phyloP scores from a whole-genome alignment of 2,329 filamentous ascomycete genomes.

The Magnaporthiopsis incrustans region DNA sequence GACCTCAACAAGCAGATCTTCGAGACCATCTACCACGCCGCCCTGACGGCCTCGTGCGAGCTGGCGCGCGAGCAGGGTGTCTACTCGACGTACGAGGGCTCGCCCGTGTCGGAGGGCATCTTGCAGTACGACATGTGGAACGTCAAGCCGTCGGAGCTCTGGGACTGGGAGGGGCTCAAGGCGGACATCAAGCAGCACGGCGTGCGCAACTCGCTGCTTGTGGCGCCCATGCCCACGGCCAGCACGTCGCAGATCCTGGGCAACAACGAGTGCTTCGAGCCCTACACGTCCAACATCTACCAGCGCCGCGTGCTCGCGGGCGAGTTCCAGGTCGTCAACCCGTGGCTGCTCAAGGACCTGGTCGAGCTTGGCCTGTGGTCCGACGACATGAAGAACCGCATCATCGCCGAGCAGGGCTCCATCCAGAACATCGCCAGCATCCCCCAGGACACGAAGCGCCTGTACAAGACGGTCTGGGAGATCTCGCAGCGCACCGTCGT shows the following conservation, averaged over 20 bases:
- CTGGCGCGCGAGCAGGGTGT: conserved; percentile 75
- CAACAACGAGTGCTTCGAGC: conserved; percentile 99
- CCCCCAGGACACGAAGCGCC: conserved; percentile 84
- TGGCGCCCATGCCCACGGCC: conserved; percentile 97
- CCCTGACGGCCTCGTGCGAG: conserved; percentile 80
- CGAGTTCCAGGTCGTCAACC: conserved; percentile 99
- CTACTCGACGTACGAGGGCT: conserved; percentile 88
- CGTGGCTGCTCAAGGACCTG: conserved; percentile 95
- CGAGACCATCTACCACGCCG: conserved; percentile 97
- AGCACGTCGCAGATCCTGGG: conserved; percentile 96
- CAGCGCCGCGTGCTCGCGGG: conserved; percentile 94
- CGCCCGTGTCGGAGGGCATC: conserved; percentile 87
- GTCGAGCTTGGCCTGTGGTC: conserved; percentile 98
- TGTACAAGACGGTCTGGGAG: conserved; percentile 99
- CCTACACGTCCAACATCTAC: conserved; percentile 99
- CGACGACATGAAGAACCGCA: conserved; percentile 99
- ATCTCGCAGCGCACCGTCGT: conserved; percentile 93
- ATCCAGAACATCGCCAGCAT: conserved; percentile 97
- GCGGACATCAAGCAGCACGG: conserved; percentile 87
- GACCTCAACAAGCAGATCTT: conserved; percentile 98
- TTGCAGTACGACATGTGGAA: conserved; percentile 99
- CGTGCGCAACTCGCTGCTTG: conserved; percentile 87
- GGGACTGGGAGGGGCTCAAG: conserved; percentile 91
- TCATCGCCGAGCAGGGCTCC: conserved; percentile 93
- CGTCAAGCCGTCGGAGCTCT: conserved; percentile 84